Conservation (phyloP, 495 filamentous ascomycete genomes). For the Beverwykella pulmonaria region DNA sequence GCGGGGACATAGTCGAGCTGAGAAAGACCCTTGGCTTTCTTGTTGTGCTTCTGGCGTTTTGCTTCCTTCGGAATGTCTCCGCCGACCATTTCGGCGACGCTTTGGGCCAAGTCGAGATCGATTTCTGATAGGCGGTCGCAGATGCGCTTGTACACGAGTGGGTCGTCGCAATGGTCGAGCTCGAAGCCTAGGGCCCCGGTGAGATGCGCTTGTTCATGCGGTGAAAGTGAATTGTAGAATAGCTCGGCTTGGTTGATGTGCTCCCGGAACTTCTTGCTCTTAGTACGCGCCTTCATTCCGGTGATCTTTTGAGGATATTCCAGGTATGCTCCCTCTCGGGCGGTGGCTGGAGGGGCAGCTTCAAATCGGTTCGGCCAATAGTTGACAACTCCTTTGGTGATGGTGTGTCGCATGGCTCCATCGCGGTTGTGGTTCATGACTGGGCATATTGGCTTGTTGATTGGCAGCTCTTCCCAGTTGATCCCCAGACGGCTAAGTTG, state of each 20-base stretch:
- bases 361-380: slow-evolving; percentile 88
- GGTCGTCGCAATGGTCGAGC: slow-evolving; percentile 87
- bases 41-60: slow-evolving; percentile 54
- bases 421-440: slow-evolving; percentile 81
- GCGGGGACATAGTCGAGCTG: slow-evolving; percentile 67
- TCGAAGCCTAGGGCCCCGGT: slow-evolving; percentile 76
- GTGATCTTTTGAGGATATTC: slow-evolving; percentile 67
- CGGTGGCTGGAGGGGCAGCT: slow-evolving; percentile 60
- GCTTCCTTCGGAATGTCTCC: slow-evolving; percentile 22
- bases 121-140: slow-evolving; percentile 70
- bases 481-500: slow-evolving; percentile 79
- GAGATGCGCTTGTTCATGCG: slow-evolving; percentile 71
- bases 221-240: slow-evolving; percentile 80
- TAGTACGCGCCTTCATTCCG: slow-evolving; percentile 70
- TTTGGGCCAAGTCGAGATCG: slow-evolving; percentile 69
- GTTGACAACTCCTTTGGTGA: slow-evolving; percentile 73
- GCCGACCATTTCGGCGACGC: slow-evolving; percentile 37
- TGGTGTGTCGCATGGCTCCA: slow-evolving; percentile 64
- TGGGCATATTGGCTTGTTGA: slow-evolving; percentile 78
- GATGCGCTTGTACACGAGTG: slow-evolving; percentile 75
- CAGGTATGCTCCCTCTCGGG: slow-evolving; percentile 65
- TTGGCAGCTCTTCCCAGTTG: slow-evolving; percentile 85
- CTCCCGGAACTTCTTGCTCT: slow-evolving; percentile 79
- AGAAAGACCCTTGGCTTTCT: slow-evolving; percentile 64
- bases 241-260: slow-evolving; percentile 73